Conservation (phyloP, 202 grass and related monocot genomes). For the Eragrostis tef region DNA sequence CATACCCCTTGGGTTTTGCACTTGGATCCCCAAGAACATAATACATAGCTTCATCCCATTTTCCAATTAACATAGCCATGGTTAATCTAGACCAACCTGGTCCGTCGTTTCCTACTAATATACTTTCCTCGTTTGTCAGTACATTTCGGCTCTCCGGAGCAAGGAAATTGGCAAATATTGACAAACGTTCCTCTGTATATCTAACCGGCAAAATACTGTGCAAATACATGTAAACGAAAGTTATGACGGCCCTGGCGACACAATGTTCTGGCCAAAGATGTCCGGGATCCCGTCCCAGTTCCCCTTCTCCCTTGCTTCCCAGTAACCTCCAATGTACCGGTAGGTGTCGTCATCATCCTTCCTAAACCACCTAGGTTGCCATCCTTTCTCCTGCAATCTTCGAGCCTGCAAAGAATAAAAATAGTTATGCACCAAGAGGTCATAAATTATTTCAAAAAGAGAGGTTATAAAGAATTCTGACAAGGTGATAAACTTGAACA, state of each 20-base stretch:
- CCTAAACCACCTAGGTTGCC: constrained; percentile 92
- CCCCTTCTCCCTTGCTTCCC: constrained; percentile 77
- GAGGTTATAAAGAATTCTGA: not conserved
- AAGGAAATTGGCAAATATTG: constrained; percentile 27
- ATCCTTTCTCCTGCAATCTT: constrained; percentile 83
- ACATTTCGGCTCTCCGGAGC: constrained; percentile 19
- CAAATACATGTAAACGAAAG: constrained; percentile 3
- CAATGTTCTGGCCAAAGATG: constrained; percentile 74
- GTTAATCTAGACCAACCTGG: constrained; percentile 9
- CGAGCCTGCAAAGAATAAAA: constrained; percentile 61
- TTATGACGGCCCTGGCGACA: constrained; percentile 25
- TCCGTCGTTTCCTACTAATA: constrained; percentile 1
- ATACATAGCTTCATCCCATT: constrained; percentile 98
- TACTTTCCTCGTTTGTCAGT: constrained; percentile 2
- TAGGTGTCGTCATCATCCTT: constrained; percentile 83
- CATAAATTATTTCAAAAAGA: too few species aligned
- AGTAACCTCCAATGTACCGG: constrained; percentile 81
- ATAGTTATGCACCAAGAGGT: not conserved
- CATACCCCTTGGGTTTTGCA: constrained; percentile 81
- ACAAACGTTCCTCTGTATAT: constrained; percentile 25
- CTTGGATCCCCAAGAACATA: constrained; percentile 92
- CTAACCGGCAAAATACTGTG: constrained; percentile 21
- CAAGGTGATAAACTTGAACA: not conserved
- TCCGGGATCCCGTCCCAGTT: constrained; percentile 72
- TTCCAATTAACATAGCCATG: constrained; percentile 81